Percentiles rank a stretch among this genome's conserved stretches.
Conservation (phyloP, 2,329 filamentous ascomycete species). For the Paramyrothecium roridum region DNA sequence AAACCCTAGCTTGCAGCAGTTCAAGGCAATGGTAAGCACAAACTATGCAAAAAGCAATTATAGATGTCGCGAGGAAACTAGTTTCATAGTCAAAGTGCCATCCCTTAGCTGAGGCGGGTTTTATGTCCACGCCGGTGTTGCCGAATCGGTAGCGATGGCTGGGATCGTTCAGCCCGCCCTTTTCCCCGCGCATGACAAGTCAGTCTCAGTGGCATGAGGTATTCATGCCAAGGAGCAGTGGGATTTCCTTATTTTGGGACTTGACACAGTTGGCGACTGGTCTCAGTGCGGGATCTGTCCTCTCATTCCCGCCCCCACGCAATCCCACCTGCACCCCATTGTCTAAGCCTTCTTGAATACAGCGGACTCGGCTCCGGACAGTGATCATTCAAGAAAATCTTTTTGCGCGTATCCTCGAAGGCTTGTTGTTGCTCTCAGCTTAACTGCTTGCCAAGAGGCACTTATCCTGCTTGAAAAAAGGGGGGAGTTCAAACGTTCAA, state of each 20-base stretch:
- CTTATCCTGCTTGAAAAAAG: too few relatives aligned
- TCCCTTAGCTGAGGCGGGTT: slow-evolving; percentile 2
- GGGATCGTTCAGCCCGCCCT: not conserved
- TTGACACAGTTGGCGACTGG: not conserved
- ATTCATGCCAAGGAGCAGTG: too few relatives aligned
- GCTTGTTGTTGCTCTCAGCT: too few relatives aligned
- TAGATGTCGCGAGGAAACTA: slow-evolving; percentile 25
- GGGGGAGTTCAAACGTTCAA: too few relatives aligned
- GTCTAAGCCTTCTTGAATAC: not conserved
- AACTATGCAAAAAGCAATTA: slow-evolving; percentile 24
- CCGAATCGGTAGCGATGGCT: not conserved
- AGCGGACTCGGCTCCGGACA: too few relatives aligned
- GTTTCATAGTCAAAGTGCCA: slow-evolving; percentile 10
- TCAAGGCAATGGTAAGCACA: too few relatives aligned
- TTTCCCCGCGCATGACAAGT: not conserved
- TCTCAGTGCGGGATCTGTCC: not conserved
- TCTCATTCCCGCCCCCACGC: not conserved
- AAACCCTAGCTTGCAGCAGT: not conserved
- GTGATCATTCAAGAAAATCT: too few relatives aligned
- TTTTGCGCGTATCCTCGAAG: too few relatives aligned
- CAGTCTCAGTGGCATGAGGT: not conserved
- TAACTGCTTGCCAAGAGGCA: too few relatives aligned
- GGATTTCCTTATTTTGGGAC: too few relatives aligned
- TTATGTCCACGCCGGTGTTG: slow-evolving; percentile 8
- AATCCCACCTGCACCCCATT: not conserved